Base-by-base conservation (phyloP, 495 filamentous ascomycete species). In the Trichoderma erinaceum region DNA sequence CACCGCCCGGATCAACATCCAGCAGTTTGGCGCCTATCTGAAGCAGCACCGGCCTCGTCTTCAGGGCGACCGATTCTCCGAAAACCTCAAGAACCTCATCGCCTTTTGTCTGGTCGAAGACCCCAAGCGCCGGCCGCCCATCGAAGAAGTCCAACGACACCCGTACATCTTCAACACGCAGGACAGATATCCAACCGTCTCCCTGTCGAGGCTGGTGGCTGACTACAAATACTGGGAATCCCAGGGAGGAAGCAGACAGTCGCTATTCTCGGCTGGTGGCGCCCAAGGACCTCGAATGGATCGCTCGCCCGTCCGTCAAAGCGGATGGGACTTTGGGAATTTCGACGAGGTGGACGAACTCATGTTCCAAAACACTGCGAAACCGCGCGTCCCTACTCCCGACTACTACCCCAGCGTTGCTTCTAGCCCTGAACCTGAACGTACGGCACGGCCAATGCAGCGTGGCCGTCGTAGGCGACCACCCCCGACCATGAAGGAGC, bases 271-370 rank as follows among this genome's bases (percentile, higher is more conserved):
- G 29, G 83, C 85, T 0, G 87, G 86, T 48, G 92, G 93, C 67
- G 92, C 92, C 25, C 86, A 87, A 41, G 88, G 75, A 8, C 81
- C 87, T 32, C 72, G 71, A 3, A 78, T 79, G 68, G 74, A 76
- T 13, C 72, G 70, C 41, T 78, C 79, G 63, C 79, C 75, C 0
- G 73, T 74, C 68, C 80, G 66, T n/a, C 80, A 85, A 41, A 89
- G 92, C 69, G 90, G 93, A 70, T 97, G 95, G 92, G 97, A 94
- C 71, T 97, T 97, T 73, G 92, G 90, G 72, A 92, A 90, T 0
- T 95, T 92, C 0, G 88, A 91, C 68, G 90, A 87, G 15, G 96
- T 97, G 74, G 89, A 96, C 73, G 83, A 87, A 67, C 77, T 83
- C 67, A 80, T 86, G 44, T 73, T 78, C 63, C 74, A 80, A 67